Evolutionary conservation across 1,284 basidiomycete species (phyloP).

Genomic region (Sphaerobolus stellatus): DNA sequence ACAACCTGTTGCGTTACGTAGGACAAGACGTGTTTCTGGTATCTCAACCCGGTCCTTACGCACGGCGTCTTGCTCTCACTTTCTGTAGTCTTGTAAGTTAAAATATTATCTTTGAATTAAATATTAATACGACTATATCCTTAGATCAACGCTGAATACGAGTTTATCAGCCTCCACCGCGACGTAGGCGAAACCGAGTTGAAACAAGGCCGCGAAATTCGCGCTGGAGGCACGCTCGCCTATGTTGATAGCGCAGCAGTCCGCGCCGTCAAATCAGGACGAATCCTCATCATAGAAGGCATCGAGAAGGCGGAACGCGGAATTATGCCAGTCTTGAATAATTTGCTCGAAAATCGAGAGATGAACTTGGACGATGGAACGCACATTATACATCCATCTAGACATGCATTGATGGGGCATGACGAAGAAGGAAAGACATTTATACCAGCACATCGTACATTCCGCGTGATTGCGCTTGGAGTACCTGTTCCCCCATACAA

Average conservation of each 20-base stretch:
- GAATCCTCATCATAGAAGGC: conserved; percentile 64
- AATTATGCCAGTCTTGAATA: conserved; percentile 56
- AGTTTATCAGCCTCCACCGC: conserved; percentile 61
- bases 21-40: conserved; percentile 61
- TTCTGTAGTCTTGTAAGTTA: conserved; percentile 53
- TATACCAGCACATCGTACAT: conserved; percentile 61
- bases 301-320: conserved; percentile 70
- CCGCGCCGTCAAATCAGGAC: conserved; percentile 61
- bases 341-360: conserved; percentile 65
- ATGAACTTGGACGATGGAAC: conserved; percentile 72
- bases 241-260: conserved; percentile 68
- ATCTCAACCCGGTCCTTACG: conserved; percentile 65
- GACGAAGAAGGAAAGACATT: conserved; percentile 42
- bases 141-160: conserved; percentile 66
- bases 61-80: conserved; percentile 56
- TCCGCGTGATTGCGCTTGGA: conserved; percentile 58
- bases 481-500: conserved; percentile 62
- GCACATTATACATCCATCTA: conserved; percentile 66
- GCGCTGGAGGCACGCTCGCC: conserved; percentile 55
- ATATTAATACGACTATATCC: conserved; percentile 1
- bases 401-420: conserved; percentile 48
- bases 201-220: conserved; percentile 66
- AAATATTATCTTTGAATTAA: background rate
- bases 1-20: background rate
- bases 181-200: conserved; percentile 70